These are phyloP conservation scores for Periconia sp. DNA, from an alignment of 2,329 filamentous ascomycete species.

Conservation along the genomic window DNA sequence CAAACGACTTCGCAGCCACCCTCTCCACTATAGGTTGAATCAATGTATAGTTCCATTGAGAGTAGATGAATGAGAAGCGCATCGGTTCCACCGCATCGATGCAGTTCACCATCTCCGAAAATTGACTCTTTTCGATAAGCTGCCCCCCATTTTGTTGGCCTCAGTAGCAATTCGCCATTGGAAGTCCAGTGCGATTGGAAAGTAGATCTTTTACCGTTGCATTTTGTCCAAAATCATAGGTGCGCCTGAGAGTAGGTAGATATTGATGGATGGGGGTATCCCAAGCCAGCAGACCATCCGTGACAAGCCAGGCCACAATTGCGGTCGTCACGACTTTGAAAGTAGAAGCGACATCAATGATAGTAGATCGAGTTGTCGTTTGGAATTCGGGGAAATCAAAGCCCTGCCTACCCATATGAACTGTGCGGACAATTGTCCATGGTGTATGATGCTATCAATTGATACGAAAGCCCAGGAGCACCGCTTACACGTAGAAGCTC, in stretches of 20 bases:
- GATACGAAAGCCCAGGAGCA: constrained; percentile 12
- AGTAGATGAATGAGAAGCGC: constrained; percentile 8
- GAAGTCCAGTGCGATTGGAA: constrained; percentile 8
- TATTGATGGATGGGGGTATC: constrained; percentile 13
- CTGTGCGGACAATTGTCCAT: constrained; percentile 1
- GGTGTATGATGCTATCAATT: constrained; percentile 16
- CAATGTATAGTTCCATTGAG: constrained; percentile 16
- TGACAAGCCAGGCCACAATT: background rate
- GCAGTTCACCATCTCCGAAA: background rate
- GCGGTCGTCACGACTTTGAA: constrained; percentile 9
- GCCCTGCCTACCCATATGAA: constrained; percentile 11
- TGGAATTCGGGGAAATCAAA: background rate
- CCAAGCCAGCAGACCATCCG: constrained; percentile 12
- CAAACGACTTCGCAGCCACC: constrained; percentile 7
- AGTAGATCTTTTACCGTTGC: constrained; percentile 14
- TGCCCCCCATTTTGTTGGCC: constrained; percentile 9
- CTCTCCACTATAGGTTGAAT: constrained; percentile 2
- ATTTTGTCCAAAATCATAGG: constrained; percentile 11
- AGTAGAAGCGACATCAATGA: constrained; percentile 9
- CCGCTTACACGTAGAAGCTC: constrained; percentile 5
- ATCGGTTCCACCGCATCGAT: constrained; percentile 5
- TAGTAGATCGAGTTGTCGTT: constrained; percentile 14
- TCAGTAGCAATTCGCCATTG: background rate
- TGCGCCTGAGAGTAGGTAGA: constrained; percentile 9
- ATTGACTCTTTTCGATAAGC: constrained; percentile 5